phyloP scores from a whole-genome alignment of 2,329 filamentous ascomycete genomes.

The Cephalotrichum gorgonifer region DNA sequence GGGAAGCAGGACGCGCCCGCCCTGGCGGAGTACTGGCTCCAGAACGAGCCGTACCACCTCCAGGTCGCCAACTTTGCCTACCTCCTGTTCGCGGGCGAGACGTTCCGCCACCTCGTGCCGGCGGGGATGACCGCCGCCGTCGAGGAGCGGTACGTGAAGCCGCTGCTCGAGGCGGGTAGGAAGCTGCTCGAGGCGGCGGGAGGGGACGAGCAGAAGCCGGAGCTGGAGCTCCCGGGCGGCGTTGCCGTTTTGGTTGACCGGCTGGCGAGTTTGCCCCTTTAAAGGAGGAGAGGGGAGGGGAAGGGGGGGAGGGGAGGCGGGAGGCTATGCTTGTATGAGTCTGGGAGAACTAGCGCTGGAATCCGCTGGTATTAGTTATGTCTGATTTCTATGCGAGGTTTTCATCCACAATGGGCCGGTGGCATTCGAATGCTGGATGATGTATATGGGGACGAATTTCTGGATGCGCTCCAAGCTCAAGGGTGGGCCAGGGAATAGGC shows the following conservation, averaged over 20 bases:
- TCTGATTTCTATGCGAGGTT: background rate
- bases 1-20: conserved; percentile 27
- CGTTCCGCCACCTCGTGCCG: conserved; percentile 29
- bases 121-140: conserved; percentile 46
- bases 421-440: no score
- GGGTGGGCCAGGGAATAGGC: no score
- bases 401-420: no score
- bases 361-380: background rate
- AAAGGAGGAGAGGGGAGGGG: background rate
- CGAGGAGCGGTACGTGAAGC: conserved; percentile 47
- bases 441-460: no score
- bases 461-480: no score
- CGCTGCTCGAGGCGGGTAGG: conserved; percentile 34
- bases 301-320: background rate
- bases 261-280: conserved; percentile 24
- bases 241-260: conserved; percentile 32
- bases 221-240: conserved; percentile 19
- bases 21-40: conserved; percentile 39
- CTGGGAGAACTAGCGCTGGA: background rate
- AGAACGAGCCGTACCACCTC: conserved; percentile 43
- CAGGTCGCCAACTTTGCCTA: conserved; percentile 52
- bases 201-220: conserved; percentile 15
- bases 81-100: conserved; percentile 31
- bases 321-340: background rate
- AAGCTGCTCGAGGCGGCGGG: conserved; percentile 17